Evolutionary conservation across 2,329 filamentous ascomycete genomes (phyloP), one percentile per base, ranked within the genome.

Genomic region (Macrophomina tecta): DNA sequence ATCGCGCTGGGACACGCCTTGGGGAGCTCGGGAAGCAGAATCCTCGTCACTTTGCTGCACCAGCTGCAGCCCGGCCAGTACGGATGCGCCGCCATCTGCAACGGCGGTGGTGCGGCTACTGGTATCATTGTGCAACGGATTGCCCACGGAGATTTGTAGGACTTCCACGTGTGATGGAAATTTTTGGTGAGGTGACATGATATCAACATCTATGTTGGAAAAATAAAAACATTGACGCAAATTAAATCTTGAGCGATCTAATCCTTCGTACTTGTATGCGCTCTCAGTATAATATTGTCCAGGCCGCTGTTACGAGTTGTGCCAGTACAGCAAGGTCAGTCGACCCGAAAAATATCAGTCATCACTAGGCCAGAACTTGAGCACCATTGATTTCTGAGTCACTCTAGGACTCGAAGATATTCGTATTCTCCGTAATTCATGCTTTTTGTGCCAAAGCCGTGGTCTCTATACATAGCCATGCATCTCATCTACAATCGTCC

Each of bases 51-150:
- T 0, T 81, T 98, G 69, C 84, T 98, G 69, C 94, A 98, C 79
- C 94, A 97, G 81, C 84, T 98, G 69, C 90, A 96, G 83, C 89
- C 90, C 48, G 94, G 94, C 42, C 92, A 99, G 82, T 98, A 97
- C 76, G 95, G 95, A 64, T 92, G 94, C 70, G 95, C 94, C 16
- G 94, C 94, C 2, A 98, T 99, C 69, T 98, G 95, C 82, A 99
- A 99, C 74, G 95, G 95, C 53, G 95, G 95, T 49, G 95, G 95
- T 68, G 94, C 93, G 14, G 92, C 94, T 1, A 94, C 92, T 9
- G 95, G 94, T 0, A 86, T 98, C 76, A 92, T 98, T 58, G 92
- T 99, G 65, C 94, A 98, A 81, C 89, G 89, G 73, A 85, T 94
- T 71, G 90, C 30, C 5, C 66, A 65, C 28, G 74, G 76, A 61